Evolutionary conservation across 441 rosid species (phyloP).

Genomic region (Jatropha multifida): DNA sequence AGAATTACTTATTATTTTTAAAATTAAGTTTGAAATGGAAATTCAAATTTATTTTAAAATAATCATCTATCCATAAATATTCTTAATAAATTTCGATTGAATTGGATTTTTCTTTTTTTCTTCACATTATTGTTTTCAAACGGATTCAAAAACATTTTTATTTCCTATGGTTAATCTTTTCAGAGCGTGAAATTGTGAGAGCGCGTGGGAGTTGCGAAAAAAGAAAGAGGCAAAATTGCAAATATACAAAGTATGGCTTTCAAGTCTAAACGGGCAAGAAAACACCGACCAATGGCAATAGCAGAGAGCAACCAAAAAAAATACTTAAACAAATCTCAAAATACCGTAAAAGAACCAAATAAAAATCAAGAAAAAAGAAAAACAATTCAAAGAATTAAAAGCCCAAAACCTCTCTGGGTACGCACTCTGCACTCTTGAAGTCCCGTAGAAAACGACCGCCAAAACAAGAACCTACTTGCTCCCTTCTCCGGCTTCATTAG

Average conservation of each 20-base stretch:
- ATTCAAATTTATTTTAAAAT: too few species aligned
- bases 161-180: too few species aligned
- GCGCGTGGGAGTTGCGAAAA: not conserved
- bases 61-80: too few species aligned
- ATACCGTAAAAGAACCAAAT: not conserved
- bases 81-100: too few species aligned
- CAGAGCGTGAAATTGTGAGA: too few species aligned
- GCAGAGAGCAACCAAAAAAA: not conserved
- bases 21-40: too few species aligned
- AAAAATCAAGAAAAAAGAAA: not conserved
- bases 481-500: not conserved
- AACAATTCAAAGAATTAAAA: constrained; percentile 13
- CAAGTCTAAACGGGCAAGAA: not conserved
- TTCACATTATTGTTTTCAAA: too few species aligned
- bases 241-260: not conserved
- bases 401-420: not conserved
- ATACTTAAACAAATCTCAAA: not conserved
- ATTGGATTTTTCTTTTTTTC: too few species aligned
- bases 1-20: too few species aligned
- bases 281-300: not conserved
- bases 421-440: not conserved
- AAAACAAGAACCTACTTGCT: constrained; percentile 16
- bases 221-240: not conserved
- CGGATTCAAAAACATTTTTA: too few species aligned
- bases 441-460: constrained; percentile 43